These are phyloP conservation scores for Populus ilicifolia DNA, from an alignment of 345 rosid genomes.

Conservation along the genomic window DNA sequence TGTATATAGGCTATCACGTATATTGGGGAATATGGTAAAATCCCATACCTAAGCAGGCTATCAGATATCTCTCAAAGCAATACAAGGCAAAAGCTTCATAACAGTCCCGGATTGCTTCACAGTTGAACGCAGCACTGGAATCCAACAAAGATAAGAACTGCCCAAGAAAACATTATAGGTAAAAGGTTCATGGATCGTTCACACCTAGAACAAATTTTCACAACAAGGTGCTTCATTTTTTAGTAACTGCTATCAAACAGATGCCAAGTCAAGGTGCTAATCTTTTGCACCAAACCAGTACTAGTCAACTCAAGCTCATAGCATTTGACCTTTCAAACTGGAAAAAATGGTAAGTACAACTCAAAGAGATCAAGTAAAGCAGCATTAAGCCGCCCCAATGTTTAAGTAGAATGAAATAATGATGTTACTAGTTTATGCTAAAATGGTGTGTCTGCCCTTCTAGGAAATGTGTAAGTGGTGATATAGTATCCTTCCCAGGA, in stretches of 20 bases:
- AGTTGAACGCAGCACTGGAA: slow-evolving; percentile 89
- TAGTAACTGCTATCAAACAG: neutral
- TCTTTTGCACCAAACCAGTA: neutral
- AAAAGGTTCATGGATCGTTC: slow-evolving; percentile 1
- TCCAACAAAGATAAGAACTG: slow-evolving; percentile 90
- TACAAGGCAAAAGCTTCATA: slow-evolving; percentile 98
- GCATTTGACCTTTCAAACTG: slow-evolving; percentile 1
- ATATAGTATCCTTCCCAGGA: neutral
- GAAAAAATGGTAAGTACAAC: neutral
- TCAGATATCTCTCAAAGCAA: slow-evolving; percentile 97
- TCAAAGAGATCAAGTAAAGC: neutral
- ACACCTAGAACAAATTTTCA: neutral
- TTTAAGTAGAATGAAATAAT: neutral
- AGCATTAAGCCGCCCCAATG: neutral
- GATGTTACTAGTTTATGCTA: neutral
- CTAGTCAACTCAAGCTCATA: neutral
- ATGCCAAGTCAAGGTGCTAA: neutral
- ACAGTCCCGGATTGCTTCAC: slow-evolving; percentile 92
- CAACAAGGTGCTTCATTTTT: neutral
- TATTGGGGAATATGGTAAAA: slow-evolving; percentile 6
- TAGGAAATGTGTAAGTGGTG: neutral
- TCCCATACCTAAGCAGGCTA: slow-evolving; percentile 86
- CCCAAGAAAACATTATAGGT: slow-evolving; percentile 22
- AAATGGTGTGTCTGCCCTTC: neutral
- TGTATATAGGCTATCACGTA: neutral